phyloP scores from a whole-genome alignment of 2,329 filamentous ascomycete genomes.

The Nemania sp. region DNA sequence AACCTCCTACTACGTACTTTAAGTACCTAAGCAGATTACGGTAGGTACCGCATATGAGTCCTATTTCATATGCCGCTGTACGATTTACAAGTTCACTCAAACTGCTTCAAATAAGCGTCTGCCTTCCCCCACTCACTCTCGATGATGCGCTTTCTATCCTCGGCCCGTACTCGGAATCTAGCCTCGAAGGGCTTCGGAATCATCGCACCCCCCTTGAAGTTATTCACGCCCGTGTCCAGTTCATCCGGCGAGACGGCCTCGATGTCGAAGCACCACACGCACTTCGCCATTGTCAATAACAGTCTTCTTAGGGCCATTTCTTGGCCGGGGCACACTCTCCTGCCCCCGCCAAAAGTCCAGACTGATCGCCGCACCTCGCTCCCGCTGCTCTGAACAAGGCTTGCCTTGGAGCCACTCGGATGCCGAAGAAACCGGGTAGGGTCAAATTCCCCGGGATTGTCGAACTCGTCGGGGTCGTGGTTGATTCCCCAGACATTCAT shows the following conservation, averaged over 20 bases:
- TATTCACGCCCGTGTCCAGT: conserved; percentile 35
- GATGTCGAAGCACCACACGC: conserved; percentile 55
- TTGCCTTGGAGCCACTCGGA: conserved; percentile 4
- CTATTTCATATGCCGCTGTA: too few species aligned
- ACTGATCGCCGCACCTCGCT: conserved; percentile 24
- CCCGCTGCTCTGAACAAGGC: conserved; percentile 12
- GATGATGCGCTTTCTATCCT: conserved; percentile 24
- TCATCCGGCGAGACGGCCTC: conserved; percentile 20
- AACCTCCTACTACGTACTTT: too few species aligned
- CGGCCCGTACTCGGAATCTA: conserved; percentile 29
- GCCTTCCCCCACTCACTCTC: conserved; percentile 26
- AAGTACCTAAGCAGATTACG: too few species aligned
- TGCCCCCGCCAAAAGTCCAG: conserved; percentile 53
- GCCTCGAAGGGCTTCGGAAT: conserved; percentile 31
- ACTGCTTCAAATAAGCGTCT: conserved; percentile 23
- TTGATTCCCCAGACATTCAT: conserved; percentile 47
- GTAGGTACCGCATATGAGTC: too few species aligned
- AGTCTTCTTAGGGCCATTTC: conserved; percentile 54
- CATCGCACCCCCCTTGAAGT: conserved; percentile 29
- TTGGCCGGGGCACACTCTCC: conserved; percentile 53
- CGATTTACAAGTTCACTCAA: conserved; percentile 17
- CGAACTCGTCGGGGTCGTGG: conserved; percentile 25
- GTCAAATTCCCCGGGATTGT: conserved; percentile 26
- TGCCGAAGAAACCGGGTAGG: conserved; percentile 27
- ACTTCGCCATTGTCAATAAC: conserved; percentile 44